phyloP scores from a whole-genome alignment of 257 asterid species.

The Jasminum sambac region DNA sequence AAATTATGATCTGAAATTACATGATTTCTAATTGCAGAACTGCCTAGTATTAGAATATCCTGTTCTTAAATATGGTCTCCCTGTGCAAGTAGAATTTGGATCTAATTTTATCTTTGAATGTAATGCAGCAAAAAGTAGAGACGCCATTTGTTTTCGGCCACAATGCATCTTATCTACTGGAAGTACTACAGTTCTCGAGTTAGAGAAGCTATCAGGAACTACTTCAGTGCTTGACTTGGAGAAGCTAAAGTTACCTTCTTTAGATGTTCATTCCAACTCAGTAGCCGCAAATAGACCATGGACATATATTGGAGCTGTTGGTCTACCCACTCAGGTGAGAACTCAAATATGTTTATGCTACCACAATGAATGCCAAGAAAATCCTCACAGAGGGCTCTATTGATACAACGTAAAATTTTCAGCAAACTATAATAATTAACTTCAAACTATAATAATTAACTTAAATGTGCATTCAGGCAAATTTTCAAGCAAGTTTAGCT shows the following conservation, averaged over 20 bases:
- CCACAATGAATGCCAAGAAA: background rate
- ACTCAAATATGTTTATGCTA: conserved; percentile 6
- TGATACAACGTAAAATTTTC: conserved; percentile 11
- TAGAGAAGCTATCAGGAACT: conserved; percentile 63
- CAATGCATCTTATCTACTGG: conserved; percentile 69
- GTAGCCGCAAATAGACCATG: conserved; percentile 48
- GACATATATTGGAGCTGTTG: conserved; percentile 50
- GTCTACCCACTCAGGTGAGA: conserved; percentile 65
- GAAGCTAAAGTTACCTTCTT: conserved; percentile 48
- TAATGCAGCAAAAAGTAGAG: conserved; percentile 79
- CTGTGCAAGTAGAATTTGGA: conserved; percentile 21
- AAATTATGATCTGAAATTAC: background rate
- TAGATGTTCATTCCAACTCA: conserved; percentile 57
- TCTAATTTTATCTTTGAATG: conserved; percentile 25
- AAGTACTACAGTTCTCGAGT: conserved; percentile 57
- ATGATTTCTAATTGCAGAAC: conserved; percentile 16
- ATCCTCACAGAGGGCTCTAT: background rate
- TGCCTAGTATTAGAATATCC: background rate
- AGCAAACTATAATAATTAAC: conserved; percentile 21
- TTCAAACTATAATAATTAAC: conserved; percentile 19
- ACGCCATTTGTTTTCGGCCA: conserved; percentile 47
- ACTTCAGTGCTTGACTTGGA: conserved; percentile 63
- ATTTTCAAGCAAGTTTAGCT: conserved; percentile 43
- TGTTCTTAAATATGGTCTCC: background rate
- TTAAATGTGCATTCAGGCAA: conserved; percentile 46